A percentile compares a stretch with the other conserved stretches of the same genome.
These are phyloP conservation scores for Camellia sinensis DNA, from an alignment of 148 eudicot species.

Conservation along the genomic window DNA sequence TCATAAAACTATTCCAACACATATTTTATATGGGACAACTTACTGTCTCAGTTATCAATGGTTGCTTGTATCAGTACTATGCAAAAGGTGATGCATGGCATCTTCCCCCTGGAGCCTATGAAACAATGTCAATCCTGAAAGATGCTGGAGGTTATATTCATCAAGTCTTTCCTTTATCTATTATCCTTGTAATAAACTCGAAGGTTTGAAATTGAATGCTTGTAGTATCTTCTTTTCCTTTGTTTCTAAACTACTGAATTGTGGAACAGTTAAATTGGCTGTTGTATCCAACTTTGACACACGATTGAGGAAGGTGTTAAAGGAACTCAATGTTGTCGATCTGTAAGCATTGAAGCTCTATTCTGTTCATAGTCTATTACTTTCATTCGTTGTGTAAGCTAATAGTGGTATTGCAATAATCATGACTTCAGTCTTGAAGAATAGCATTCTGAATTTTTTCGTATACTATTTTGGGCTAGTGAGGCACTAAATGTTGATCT, in stretches of 20 bases:
- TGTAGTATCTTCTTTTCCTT: neutral
- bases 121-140: slow-evolving; percentile 58
- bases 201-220: slow-evolving; percentile 1
- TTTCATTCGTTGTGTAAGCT: neutral
- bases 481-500: no score
- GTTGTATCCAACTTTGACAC: slow-evolving; percentile 96
- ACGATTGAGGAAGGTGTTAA: slow-evolving; percentile 88
- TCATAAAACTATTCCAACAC: neutral
- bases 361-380: neutral
- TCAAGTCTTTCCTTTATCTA: slow-evolving; percentile 33
- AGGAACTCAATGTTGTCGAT: slow-evolving; percentile 79
- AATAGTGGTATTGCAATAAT: neutral
- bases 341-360: slow-evolving; percentile 47
- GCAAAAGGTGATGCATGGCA: slow-evolving; percentile 92
- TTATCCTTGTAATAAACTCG: slow-evolving; percentile 1
- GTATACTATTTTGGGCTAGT: neutral
- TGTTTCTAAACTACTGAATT: slow-evolving; percentile 12
- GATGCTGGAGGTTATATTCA: slow-evolving; percentile 76
- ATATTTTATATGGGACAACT: neutral
- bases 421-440: neutral
- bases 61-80: slow-evolving; percentile 59
- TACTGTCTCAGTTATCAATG: neutral
- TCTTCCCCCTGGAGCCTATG: slow-evolving; percentile 85
- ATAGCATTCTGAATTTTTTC: neutral
- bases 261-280: slow-evolving; percentile 80